Evolutionary conservation across 208 protist species (phyloP).

Genomic region (Herpetomonas tarakana): DNA sequence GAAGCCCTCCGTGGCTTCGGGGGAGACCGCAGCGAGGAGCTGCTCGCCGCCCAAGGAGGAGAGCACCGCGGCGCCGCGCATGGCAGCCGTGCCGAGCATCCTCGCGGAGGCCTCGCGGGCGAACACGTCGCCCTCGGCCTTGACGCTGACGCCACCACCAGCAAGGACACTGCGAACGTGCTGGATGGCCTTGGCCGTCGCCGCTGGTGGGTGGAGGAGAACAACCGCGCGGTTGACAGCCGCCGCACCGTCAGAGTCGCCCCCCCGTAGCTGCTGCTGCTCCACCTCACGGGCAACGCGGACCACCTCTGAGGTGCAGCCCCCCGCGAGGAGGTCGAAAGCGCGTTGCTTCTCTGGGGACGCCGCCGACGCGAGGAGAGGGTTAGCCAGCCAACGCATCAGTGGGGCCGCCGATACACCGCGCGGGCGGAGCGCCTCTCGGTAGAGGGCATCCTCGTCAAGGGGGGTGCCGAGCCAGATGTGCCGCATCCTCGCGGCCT

Average conservation of each 20-base stretch:
- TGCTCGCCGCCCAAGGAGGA: conserved; percentile 12
- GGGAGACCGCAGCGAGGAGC: conserved; percentile 18
- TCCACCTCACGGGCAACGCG: conserved; percentile 28
- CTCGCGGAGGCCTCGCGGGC: conserved; percentile 19
- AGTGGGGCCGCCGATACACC: background rate
- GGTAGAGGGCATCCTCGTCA: conserved; percentile 15
- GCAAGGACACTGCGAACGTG: conserved; percentile 29
- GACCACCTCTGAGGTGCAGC: conserved; percentile 31
- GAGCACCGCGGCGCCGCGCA: conserved; percentile 12
- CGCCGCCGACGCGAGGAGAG: background rate
- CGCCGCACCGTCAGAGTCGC: conserved; percentile 5
- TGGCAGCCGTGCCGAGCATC: conserved; percentile 20
- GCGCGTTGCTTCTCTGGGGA: background rate
- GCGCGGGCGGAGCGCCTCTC: background rate
- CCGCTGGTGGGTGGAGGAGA: conserved; percentile 49
- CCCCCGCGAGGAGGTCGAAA: background rate
- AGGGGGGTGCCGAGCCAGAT: conserved; percentile 43
- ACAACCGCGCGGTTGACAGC: conserved; percentile 47
- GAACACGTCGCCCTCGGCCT: conserved; percentile 28
- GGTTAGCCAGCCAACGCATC: conserved; percentile 2
- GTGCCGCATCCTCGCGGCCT: conserved; percentile 59
- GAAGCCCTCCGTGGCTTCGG: conserved; percentile 17
- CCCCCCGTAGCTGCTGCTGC: conserved; percentile 8
- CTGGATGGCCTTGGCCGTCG: conserved; percentile 22
- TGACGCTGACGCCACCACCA: conserved; percentile 21